phyloP scores from a whole-genome alignment of 2,329 filamentous ascomycete genomes.

The Epichloe aotearoae region DNA sequence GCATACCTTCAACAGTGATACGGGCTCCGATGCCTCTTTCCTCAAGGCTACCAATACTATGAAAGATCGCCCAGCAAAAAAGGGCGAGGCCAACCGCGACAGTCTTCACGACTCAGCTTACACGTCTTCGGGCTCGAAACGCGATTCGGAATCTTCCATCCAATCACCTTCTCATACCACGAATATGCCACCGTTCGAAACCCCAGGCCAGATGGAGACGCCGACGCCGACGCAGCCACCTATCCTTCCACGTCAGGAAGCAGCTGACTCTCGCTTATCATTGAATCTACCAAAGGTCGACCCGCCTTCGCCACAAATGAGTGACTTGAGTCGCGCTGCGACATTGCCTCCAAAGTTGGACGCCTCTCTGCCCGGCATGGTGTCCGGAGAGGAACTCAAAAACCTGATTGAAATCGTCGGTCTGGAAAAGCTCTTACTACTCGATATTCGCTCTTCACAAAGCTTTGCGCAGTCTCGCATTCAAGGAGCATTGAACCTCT shows the following conservation, averaged over 20 bases:
- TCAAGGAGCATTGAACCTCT: constrained; percentile 73
- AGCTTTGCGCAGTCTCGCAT: constrained; percentile 68
- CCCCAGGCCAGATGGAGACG: constrained; percentile 19
- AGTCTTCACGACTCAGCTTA: constrained; percentile 40
- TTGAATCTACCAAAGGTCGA: constrained; percentile 34
- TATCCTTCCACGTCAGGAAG: constrained; percentile 29
- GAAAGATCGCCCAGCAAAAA: constrained; percentile 13
- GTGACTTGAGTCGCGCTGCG: constrained; percentile 25
- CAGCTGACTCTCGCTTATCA: constrained; percentile 41
- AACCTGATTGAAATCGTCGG: constrained; percentile 36
- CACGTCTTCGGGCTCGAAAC: constrained; percentile 39
- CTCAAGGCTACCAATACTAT: constrained; percentile 11
- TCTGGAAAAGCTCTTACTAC: constrained; percentile 43
- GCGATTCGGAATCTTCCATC: constrained; percentile 36
- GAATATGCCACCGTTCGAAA: constrained; percentile 30
- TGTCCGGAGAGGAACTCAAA: constrained; percentile 40
- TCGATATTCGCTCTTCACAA: constrained; percentile 79
- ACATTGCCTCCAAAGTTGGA: constrained; percentile 41
- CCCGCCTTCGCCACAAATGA: constrained; percentile 19
- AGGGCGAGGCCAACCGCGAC: constrained; percentile 33
- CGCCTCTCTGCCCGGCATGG: constrained; percentile 32
- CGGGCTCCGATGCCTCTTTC: constrained; percentile 22
- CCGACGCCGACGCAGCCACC: constrained; percentile 12
- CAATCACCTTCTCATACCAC: constrained; percentile 24
- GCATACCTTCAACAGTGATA: constrained; percentile 35